Base-by-base conservation (phyloP, 2,329 filamentous ascomycete species). In the Rachicladosporium sp. region DNA sequence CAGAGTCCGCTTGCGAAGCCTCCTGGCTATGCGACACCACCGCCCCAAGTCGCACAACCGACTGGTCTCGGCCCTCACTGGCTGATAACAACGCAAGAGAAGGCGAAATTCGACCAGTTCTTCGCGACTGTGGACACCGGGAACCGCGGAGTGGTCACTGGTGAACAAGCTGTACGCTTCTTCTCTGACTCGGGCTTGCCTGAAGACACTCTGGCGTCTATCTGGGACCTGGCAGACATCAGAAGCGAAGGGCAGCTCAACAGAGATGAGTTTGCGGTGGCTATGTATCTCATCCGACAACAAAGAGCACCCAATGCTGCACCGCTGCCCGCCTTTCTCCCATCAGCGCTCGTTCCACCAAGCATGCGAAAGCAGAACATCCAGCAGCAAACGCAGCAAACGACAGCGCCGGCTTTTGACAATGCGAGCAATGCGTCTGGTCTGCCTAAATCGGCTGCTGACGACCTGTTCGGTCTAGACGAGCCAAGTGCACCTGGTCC, bases 221-320 rank as follows among this genome's bases (percentile, higher is more conserved):
- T 98, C 47, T 98, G 91, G 91, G 91, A 98, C 59, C 74, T 98
- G 21, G 82, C 91, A 10, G 91, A 98, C 61, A 86, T 95, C 61
- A 86, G 85, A 55, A 91, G 86, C 6, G 82, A 88, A 50, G 91
- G 91, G 8, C 80, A 82, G 42, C 68, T 98, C 41, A 87, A 74
- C 35, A 78, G 76, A 51, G 91, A 98, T 50, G 88, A 94, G 52
- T 98, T 98, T 57, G 87, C 91, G 0, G 87, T 98, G 35, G 89
- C 91, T 38, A 95, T 98, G 88, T 93, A 93, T 58, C 70, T 98
- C 37, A 95, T 98, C 52, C 77, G 88, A 45, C 84, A 93, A 58
- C 88, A 95, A 59, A 75, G 88, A 40, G 82, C 74, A 47, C 81
- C 79, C 46, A 76, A 77, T 41, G 76, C 80, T 41, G 69, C 71